Evolutionary conservation across 2,329 filamentous ascomycete species (phyloP), one percentile per base, ranked within the genome.

Genomic region (Trematosphaeria pertusa): DNA sequence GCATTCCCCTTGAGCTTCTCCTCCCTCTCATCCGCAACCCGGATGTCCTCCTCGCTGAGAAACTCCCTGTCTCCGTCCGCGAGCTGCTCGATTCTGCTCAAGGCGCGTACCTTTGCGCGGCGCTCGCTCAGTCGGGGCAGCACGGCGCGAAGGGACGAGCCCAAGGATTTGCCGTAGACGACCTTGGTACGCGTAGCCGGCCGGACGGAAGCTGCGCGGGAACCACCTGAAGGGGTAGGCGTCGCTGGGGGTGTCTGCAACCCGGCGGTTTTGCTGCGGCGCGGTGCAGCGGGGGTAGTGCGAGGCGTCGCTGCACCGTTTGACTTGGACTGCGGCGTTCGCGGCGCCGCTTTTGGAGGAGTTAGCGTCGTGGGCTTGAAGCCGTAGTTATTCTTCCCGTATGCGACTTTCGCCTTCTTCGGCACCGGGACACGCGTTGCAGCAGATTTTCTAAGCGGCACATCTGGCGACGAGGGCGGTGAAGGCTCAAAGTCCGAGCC

Each of bases 401-500:
- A 46, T 19, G 24, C 18, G 6, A 20, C 36, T 30, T 30, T 37
- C 8, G 8, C 9, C 20, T 42, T 56, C 24, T 50, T 46, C 3
- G 37, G 40, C 5, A 10, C 43, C n/a, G 15, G 20, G 3, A n/a
- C 3, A n/a, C 18, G n/a, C 2, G 24, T 38, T 6, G n/a, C n/a
- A 18, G 9, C 40, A 24, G 20, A 30, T 5, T n/a, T 26, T 7
- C 33, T 33, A 14, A 12, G 15, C 9, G 28, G 14, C 9, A 33
- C 11, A 6, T 46, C 39, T 7, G 46, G 34, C 14, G 43, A 43
- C 9, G 37, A 36, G 5, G 36, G 46, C 30, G 52, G 41, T 19
- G 50, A 50, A 5, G 43, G 48, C 3, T 40, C 33, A 7, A 37
- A 40, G 21, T 54, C 52, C 2, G 41, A 46, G 12, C 9, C 24